These are phyloP conservation scores for Fagus sylvatica DNA, from an alignment of 306 rosid genomes.

Conservation along the genomic window DNA sequence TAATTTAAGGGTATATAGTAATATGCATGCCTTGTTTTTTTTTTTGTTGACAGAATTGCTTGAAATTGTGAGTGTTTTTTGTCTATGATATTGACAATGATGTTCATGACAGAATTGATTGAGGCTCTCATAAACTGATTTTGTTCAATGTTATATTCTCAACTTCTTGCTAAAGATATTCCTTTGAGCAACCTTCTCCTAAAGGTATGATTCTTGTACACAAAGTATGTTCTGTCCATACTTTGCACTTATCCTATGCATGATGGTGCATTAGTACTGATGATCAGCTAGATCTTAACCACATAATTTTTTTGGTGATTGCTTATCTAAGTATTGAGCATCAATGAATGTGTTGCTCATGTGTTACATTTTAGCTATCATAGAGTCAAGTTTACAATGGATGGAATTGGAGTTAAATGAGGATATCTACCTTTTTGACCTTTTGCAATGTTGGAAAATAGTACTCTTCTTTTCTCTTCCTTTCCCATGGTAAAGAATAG, in stretches of 20 bases:
- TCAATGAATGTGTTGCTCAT: not conserved
- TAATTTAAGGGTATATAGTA: too few species aligned
- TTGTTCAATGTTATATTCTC: slow-evolving; percentile 33
- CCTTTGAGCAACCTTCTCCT: slow-evolving; percentile 22
- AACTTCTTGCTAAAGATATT: slow-evolving; percentile 34
- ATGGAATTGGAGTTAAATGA: not conserved
- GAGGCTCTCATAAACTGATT: not conserved
- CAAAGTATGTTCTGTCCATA: slow-evolving; percentile 5
- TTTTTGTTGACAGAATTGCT: slow-evolving; percentile 26
- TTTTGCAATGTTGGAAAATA: slow-evolving; percentile 31
- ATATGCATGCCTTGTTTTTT: too few species aligned
- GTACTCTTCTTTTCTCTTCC: slow-evolving; percentile 3
- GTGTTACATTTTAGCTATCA: not conserved
- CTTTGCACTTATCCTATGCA: slow-evolving; percentile 12
- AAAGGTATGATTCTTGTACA: slow-evolving; percentile 16
- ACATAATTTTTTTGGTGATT: not conserved
- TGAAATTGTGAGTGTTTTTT: slow-evolving; percentile 22
- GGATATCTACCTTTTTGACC: slow-evolving; percentile 45
- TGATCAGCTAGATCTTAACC: not conserved
- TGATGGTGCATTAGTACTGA: slow-evolving; percentile 17
- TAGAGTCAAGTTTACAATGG: not conserved
- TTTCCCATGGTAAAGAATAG: slow-evolving; percentile 31
- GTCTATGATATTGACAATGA: slow-evolving; percentile 18
- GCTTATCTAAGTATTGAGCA: not conserved
- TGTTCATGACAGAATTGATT: slow-evolving; percentile 13